phyloP scores from a whole-genome alignment of 208 protist species.

The Chromosphaera perkinsii region DNA sequence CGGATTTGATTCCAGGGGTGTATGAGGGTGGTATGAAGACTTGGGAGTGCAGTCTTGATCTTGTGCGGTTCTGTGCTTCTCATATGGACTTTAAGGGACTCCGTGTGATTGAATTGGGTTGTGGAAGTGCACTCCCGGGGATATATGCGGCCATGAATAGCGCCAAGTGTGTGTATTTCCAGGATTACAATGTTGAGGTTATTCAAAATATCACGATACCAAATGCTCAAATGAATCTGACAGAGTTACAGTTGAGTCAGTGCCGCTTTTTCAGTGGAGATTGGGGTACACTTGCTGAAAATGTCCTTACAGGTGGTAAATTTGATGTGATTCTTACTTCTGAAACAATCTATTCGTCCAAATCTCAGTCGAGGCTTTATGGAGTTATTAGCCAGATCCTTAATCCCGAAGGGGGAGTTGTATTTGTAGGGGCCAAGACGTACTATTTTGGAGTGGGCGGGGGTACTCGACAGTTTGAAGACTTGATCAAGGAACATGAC shows the following conservation, averaged over 20 bases:
- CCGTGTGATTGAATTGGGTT: slow-evolving; percentile 55
- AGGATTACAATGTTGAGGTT: slow-evolving; percentile 42
- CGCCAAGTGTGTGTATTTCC: too few relatives aligned
- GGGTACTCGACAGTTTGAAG: slow-evolving; percentile 28
- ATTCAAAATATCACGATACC: slow-evolving; percentile 15
- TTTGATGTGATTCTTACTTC: slow-evolving; percentile 25
- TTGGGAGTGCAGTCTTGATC: slow-evolving; percentile 59
- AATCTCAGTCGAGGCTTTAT: not conserved
- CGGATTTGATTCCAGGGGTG: slow-evolving; percentile 51
- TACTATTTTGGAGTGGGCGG: slow-evolving; percentile 64
- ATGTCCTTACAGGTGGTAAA: not conserved
- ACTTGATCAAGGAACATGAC: not conserved
- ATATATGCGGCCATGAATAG: slow-evolving; percentile 30
- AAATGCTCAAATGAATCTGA: not conserved
- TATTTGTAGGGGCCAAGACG: slow-evolving; percentile 47
- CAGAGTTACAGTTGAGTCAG: not conserved
- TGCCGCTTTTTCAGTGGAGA: slow-evolving; percentile 21
- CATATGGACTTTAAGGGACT: not conserved
- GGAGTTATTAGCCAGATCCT: slow-evolving; percentile 3
- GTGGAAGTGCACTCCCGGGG: slow-evolving; percentile 49
- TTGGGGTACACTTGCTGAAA: slow-evolving; percentile 1
- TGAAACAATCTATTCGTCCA: slow-evolving; percentile 24
- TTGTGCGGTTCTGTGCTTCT: slow-evolving; percentile 14
- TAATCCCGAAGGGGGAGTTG: not conserved
- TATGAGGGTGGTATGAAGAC: slow-evolving; percentile 64